Percentiles rank a stretch among this genome's conserved stretches.
Conservation (phyloP, 23 red algal species). For the Cyanidium caldarium region DNA sequence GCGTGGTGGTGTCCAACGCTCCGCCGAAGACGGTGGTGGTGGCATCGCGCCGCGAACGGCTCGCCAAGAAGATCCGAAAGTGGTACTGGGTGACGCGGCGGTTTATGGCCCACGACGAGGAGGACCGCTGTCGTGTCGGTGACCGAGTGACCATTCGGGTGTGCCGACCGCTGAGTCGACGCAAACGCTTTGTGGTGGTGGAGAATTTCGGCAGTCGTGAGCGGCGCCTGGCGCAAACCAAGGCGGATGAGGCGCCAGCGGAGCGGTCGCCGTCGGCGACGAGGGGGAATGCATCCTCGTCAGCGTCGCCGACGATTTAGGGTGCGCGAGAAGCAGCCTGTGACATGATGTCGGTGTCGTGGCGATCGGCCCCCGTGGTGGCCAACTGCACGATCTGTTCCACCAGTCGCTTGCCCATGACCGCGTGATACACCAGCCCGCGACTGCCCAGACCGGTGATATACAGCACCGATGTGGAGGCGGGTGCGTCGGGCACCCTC, state of each 20-base stretch:
- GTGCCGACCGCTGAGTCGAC: conserved; percentile 39
- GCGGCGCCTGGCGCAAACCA: no score
- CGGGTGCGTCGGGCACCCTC: neutral
- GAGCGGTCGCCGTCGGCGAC: no score
- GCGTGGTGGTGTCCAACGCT: conserved; percentile 47
- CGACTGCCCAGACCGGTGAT: conserved; percentile 1
- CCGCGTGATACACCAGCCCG: neutral
- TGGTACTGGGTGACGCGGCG: conserved; percentile 25
- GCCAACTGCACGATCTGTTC: no score
- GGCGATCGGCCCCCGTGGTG: no score
- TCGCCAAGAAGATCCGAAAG: conserved; percentile 24
- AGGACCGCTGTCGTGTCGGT: conserved; percentile 48
- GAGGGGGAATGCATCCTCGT: no score
- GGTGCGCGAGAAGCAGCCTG: no score
- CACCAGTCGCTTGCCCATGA: no score
- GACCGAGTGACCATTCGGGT: conserved; percentile 51
- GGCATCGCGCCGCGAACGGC: conserved; percentile 18
- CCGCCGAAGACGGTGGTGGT: conserved; percentile 58
- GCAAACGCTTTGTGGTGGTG: conserved; percentile 64
- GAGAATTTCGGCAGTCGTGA: conserved; percentile 46
- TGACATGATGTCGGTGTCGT: no score
- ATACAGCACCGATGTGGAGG: neutral
- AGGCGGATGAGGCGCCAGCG: no score
- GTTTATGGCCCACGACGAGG: conserved; percentile 84
- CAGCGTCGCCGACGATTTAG: no score